phyloP scores from a whole-genome alignment of 176 grass and related monocot species.

The Neostapfia colusana region DNA sequence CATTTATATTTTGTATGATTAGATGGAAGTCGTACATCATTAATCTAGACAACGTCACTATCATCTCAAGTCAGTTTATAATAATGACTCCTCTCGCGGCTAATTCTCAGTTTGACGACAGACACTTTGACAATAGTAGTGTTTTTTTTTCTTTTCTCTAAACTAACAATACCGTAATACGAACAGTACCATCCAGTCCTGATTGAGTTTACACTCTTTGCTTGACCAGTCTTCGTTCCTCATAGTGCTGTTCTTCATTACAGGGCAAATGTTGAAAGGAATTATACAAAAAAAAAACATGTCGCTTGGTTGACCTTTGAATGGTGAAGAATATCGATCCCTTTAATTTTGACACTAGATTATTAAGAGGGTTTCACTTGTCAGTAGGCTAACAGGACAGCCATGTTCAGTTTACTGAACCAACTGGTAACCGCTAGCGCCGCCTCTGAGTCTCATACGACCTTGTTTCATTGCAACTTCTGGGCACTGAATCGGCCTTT shows the following conservation, averaged over 20 bases:
- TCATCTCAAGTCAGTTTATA: conserved; percentile 8
- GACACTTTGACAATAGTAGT: not conserved
- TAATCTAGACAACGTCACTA: not conserved
- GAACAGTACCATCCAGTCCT: not conserved
- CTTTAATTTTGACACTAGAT: conserved; percentile 10
- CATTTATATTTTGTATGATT: conserved; percentile 17
- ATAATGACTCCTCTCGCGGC: not conserved
- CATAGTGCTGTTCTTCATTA: not conserved
- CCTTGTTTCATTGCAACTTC: not conserved
- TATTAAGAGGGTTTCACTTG: not conserved
- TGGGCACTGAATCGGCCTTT: not conserved
- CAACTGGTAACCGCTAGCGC: too few species aligned
- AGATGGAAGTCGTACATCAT: not conserved
- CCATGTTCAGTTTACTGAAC: not conserved
- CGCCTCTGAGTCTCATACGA: not conserved
- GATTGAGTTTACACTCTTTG: conserved; percentile 5
- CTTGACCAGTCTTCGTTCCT: conserved; percentile 8
- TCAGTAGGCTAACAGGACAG: not conserved
- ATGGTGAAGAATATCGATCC: not conserved
- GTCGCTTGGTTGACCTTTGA: conserved; percentile 8
- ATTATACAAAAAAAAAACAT: not conserved
- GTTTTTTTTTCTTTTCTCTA: conserved; percentile 1
- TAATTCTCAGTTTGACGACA: conserved; percentile 12
- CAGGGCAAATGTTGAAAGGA: not conserved
- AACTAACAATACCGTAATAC: not conserved